Evolutionary conservation across 1,139 yeast species (phyloP), one percentile per base, ranked within the genome.

Genomic region (Blastobotrys indianensis): DNA sequence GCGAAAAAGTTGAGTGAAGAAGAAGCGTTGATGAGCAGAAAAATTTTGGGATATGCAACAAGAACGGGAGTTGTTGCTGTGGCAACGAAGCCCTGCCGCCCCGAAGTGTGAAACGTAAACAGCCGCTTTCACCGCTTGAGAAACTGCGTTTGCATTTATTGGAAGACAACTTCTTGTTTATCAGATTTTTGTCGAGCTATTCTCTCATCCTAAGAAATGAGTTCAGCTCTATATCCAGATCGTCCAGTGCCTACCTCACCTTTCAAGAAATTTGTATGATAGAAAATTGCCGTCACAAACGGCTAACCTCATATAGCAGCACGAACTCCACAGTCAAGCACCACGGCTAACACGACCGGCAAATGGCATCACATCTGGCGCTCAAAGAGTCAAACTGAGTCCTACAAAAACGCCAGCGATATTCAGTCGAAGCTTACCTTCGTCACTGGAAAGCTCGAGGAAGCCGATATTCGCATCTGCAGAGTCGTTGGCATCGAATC

Each of bases 211-310:
- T 12, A 11, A 30, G 4, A 6, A 25, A 46, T 46, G 49, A 46
- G 49, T n/a, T 20, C 25, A 7, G 45, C 49, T 12, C 38, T 46
- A 30, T 46, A 42, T 41, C 49, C 49, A 12, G 49, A 46, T 2
- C 8, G 30, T 23, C 46, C 40, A 5, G 42, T 31, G 20, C 44
- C 42, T 32, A 37, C 38, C 23, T 39, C 42, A 1, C 42, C 46
- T 2, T 39, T 34, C 31, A 39, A 39, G 35, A 36, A 42, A 31
- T 34, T 29, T 25, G 43, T 39, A 35, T 16, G 46, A 11, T 30
- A 4, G 34, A 9, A 32, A 9, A 16, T 15, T 23, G 17, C 32
- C 28, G n/a, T 37, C 16, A 29, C 10, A 29, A 8, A 28, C 12
- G 31, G 13, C 42, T 33, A 41, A 31, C 23, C 15, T 8, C 17